Conservation (phyloP, 2,329 filamentous ascomycete species). For the Ceratocystis alfenasii region DNA sequence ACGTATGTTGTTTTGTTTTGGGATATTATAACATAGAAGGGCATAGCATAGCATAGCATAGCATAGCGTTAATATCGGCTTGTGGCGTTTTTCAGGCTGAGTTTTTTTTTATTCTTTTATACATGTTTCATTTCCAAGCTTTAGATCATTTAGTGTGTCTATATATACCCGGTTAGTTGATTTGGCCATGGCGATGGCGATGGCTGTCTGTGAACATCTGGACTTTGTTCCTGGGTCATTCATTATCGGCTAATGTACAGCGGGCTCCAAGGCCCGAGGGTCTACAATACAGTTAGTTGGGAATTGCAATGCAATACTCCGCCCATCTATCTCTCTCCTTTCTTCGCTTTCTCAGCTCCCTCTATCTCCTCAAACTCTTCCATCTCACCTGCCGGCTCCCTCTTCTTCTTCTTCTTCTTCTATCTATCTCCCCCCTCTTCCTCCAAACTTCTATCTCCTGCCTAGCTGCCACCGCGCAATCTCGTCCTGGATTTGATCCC, state of each 20-base stretch:
- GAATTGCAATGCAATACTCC: neutral
- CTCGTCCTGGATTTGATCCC: constrained; percentile 81
- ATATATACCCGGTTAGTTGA: neutral
- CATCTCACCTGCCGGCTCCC: neutral
- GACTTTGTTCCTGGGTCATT: constrained; percentile 5
- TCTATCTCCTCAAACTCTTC: neutral
- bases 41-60: too few relatives aligned
- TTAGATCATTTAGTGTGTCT: neutral
- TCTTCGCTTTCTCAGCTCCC: neutral
- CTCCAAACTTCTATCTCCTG: constrained; percentile 9
- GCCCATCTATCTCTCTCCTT: neutral
- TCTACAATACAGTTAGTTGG: constrained; percentile 5
- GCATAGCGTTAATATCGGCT: too few relatives aligned
- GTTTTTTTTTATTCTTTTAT: too few relatives aligned
- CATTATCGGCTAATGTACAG: constrained; percentile 20
- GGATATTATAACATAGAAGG: too few relatives aligned
- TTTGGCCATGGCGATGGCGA: neutral
- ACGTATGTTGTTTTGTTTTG: too few relatives aligned
- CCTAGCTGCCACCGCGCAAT: constrained; percentile 69
- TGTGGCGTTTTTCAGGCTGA: too few relatives aligned
- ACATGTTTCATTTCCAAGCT: neutral
- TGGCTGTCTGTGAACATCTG: neutral
- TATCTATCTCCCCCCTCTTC: neutral
- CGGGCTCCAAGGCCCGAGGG: constrained; percentile 9
- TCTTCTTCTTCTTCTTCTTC: neutral